phyloP scores from a whole-genome alignment of 2,329 filamentous ascomycete species.

The Mycosphaerelloides madeirae region DNA sequence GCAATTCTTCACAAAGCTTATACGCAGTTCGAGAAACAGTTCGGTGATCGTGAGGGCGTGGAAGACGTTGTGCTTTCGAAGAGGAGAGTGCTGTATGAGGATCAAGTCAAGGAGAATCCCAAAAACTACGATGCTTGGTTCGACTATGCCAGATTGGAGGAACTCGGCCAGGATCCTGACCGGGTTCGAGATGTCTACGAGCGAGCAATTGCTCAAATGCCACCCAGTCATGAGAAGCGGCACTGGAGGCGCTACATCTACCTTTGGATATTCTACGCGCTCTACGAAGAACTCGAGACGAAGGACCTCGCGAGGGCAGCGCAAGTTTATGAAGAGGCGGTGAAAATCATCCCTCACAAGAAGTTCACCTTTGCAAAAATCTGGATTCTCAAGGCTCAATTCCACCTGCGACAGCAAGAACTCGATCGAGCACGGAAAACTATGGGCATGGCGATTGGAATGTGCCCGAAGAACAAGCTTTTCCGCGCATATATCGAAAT shows the following conservation, averaged over 20 bases:
- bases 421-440: constrained; percentile 79
- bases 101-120: constrained; percentile 85
- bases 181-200: constrained; percentile 91
- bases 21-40: constrained; percentile 97
- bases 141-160: constrained; percentile 87
- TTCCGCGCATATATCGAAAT: constrained; percentile 92
- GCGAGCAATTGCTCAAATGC: constrained; percentile 88
- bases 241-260: constrained; percentile 98
- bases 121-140: constrained; percentile 99
- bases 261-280: constrained; percentile 93
- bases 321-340: constrained; percentile 85
- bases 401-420: constrained; percentile 83
- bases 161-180: constrained; percentile 74
- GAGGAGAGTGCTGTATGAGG: constrained; percentile 86
- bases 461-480: constrained; percentile 92
- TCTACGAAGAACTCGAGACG: constrained; percentile 87
- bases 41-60: constrained; percentile 85
- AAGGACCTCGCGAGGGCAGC: constrained; percentile 73
- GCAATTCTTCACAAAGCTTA: constrained; percentile 85
- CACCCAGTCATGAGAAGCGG: constrained; percentile 90
- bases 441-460: constrained; percentile 82
- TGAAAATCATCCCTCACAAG: constrained; percentile 87
- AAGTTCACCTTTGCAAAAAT: constrained; percentile 97
- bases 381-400: constrained; percentile 90
- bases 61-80: constrained; percentile 96